phyloP scores from a whole-genome alignment of 2,329 filamentous ascomycete species.

The Fusarium transvaalense region DNA sequence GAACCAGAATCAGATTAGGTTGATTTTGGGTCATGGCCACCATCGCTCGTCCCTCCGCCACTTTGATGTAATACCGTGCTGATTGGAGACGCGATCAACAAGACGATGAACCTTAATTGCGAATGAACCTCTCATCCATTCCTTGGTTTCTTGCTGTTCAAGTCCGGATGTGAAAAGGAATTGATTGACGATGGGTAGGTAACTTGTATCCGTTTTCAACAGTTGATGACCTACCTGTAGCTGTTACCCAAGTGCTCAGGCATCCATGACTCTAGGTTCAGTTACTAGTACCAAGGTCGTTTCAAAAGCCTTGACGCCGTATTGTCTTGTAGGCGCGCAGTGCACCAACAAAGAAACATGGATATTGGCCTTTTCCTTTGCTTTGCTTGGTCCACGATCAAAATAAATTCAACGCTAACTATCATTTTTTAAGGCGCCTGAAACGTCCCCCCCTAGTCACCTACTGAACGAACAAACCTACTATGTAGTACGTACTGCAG shows the following conservation, averaged over 20 bases:
- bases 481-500: not conserved
- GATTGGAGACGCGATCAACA: constrained; percentile 6
- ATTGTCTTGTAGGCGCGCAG: constrained; percentile 12
- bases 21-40: constrained; percentile 24
- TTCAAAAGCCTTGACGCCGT: constrained; percentile 21
- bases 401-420: constrained; percentile 37
- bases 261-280: not conserved
- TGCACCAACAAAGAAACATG: constrained; percentile 30
- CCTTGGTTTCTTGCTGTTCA: not conserved
- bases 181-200: constrained; percentile 16
- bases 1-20: constrained; percentile 5
- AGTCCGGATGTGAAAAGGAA: constrained; percentile 24
- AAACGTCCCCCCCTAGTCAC: constrained; percentile 30
- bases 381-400: not conserved
- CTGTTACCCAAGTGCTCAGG: not conserved
- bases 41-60: constrained; percentile 39
- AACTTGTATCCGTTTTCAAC: constrained; percentile 5
- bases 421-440: constrained; percentile 31
- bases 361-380: not conserved
- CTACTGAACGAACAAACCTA: not conserved
- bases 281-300: too few relatives aligned
- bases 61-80: constrained; percentile 43
- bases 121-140: constrained; percentile 1
- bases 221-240: not conserved
- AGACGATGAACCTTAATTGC: constrained; percentile 9